Evolutionary conservation across 202 grass and related monocot genomes (phyloP), one percentile per base, ranked within the genome.

Genomic region (Brachypodium distachyon): DNA sequence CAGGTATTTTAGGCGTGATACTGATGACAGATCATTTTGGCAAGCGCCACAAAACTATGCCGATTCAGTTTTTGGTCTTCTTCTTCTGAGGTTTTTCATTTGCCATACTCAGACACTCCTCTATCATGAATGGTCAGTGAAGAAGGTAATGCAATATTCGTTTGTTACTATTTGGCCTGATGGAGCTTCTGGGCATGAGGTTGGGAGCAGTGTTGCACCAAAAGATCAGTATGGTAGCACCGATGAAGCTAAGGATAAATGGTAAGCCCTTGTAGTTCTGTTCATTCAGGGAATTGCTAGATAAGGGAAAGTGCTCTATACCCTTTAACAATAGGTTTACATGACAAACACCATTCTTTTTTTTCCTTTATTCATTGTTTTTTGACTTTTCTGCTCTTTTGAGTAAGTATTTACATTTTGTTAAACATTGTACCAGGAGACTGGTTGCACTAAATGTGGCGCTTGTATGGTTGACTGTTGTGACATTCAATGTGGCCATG

Each of bases 41-140:
- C 76, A 65, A 79, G 29, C 59, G 0, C 41, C 39, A 37, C 38
- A 38, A 29, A 67, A 32, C 59, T 73, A 59, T 79, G 76, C 29
- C 27, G 46, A 87, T 28, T 64, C 81, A 65, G n/a, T 82, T 56
- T 70, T n/a, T 12, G 28, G 31, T 82, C 44, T 17, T 52, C 4
- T 82, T 77, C 56, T 87, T 70, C 31, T 82, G 64, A 81, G 33
- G 65, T 62, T 87, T 49, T 23, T 76, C 79, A n/a, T 82, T 55
- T 21, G 38, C 17, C 55, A 32, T 23, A 19, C n/a, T n/a, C n/a
- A n/a, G n/a, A n/a, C 77, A 54, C 36, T 86, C 16, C 37, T 71
- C 31, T 70, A 86, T 56, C 64, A 81, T 67, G 34, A 69, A 46
- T 62, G 60, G 33, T 4, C 22, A 12, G n/a, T 62, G 60, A 12